Base-by-base conservation (phyloP, 257 asterid genomes). In the Ilex asprella region DNA sequence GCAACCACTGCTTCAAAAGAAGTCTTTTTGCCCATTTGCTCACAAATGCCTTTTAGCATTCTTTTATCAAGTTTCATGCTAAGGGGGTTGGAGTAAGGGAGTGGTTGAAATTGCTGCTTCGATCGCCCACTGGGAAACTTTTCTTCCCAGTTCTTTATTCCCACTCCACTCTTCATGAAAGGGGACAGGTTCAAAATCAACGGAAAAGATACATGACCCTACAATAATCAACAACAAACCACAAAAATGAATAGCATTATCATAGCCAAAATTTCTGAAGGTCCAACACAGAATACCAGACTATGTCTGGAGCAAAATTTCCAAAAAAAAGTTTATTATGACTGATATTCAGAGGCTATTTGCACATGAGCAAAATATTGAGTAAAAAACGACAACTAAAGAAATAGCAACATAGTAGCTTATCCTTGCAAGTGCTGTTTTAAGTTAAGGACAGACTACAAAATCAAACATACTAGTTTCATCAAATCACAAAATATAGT, bases 191-290 rank as follows among this genome's bases (percentile, higher is more conserved):
- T 82, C 75, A 86, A 75, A 67, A 72, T 69, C 66, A 70, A 73
- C 7, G 95, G 97, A 62, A 83, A 92, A 55, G 93, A 73, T 57
- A 92, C 61, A 59, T 92, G 97, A 30, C 93, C 97, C 97, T 88
- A 72, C 7, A 16, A 49, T 44, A 30, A 31, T 50, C 29, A 46
- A 58, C 16, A 52, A n/a, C 56, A 30, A 15, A 11, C 16, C 32
- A 29, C 15, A 57, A 62, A 1, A 56, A 52, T 15, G 43, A 43
- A 64, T 39, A 16, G 61, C 52, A 59, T 35, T 44, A 41, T 8
- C 41, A 35, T 35, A 3, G 41, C 41, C 41, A 35, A 35, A 4
- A 35, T 35, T 35, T 35, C 41, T 35, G 5, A 35, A 3, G 8
- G 8, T 35, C 8, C 8, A 3, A 35, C 41, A 8, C 41, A 35